Evolutionary conservation across 208 protist genomes (phyloP).

Genomic region (Angomonas ambiguus): DNA sequence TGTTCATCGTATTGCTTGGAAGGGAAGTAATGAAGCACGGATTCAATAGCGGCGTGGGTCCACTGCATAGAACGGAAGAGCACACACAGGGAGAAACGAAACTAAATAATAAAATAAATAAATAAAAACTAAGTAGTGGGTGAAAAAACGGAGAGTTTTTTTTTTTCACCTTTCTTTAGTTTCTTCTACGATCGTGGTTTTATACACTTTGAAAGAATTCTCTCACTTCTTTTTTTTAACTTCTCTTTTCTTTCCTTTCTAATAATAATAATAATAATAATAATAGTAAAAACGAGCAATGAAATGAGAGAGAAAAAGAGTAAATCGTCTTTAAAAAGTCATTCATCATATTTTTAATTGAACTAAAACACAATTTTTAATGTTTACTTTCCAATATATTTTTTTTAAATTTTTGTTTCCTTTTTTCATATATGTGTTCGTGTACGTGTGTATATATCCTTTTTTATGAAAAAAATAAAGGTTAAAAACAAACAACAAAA

Average conservation of each 20-base stretch:
- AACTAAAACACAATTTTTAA: background rate
- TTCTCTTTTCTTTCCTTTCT: constrained; percentile 1
- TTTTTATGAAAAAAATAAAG: background rate
- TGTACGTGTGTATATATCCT: no score
- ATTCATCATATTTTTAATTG: background rate
- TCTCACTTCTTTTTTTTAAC: background rate
- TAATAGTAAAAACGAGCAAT: background rate
- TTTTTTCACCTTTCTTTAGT: background rate
- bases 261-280: constrained; percentile 8
- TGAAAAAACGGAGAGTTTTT: background rate
- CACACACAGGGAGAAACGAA: no score
- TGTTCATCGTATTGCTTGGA: background rate
- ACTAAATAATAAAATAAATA: no score
- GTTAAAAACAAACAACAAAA: background rate
- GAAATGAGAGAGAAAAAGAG: background rate
- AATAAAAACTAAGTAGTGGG: background rate
- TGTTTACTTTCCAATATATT: background rate
- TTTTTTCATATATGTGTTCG: background rate
- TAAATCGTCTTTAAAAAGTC: background rate
- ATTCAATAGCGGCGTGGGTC: background rate
- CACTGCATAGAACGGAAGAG: no score
- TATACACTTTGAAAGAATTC: background rate
- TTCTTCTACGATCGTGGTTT: background rate
- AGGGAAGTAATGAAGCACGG: background rate
- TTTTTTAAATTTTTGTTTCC: background rate